These are phyloP conservation scores for Phyllostachys edulis DNA, from an alignment of 176 grass and related monocot genomes.

Conservation along the genomic window DNA sequence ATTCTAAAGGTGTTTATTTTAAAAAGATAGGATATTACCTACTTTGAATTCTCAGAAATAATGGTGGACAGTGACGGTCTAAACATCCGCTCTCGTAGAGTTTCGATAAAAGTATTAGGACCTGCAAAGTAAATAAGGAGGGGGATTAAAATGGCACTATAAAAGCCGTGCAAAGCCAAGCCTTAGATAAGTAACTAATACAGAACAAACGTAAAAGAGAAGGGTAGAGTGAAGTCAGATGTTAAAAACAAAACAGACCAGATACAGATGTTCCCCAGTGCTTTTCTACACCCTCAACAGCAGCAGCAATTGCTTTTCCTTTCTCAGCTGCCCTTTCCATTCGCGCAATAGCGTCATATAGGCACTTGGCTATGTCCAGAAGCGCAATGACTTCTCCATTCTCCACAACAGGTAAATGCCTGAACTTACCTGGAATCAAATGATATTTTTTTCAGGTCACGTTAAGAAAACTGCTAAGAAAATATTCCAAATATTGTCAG, in stretches of 20 bases:
- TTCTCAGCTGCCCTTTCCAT: conserved; percentile 99
- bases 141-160: background rate
- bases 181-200: background rate
- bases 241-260: conserved; percentile 37
- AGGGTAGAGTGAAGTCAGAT: background rate
- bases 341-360: conserved; percentile 94
- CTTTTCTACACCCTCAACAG: conserved; percentile 93
- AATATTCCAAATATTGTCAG: background rate
- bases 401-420: conserved; percentile 96
- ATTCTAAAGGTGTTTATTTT: conserved; percentile 6
- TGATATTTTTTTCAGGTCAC: conserved; percentile 18
- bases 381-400: conserved; percentile 94
- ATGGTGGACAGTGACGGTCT: conserved; percentile 84
- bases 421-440: conserved; percentile 84
- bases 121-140: conserved; percentile 52
- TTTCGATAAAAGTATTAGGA: conserved; percentile 96
- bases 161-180: background rate
- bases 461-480: background rate
- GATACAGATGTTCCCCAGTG: conserved; percentile 80
- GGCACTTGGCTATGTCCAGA: conserved; percentile 95
- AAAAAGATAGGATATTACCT: conserved; percentile 83
- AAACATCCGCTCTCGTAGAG: conserved; percentile 86
- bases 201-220: background rate
- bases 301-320: conserved; percentile 92
- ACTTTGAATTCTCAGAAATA: conserved; percentile 98